A percentile compares a stretch with the other conserved stretches of the same genome.
phyloP scores from a whole-genome alignment of 2,329 filamentous ascomycete genomes.

The Fusarium sambucinum region DNA sequence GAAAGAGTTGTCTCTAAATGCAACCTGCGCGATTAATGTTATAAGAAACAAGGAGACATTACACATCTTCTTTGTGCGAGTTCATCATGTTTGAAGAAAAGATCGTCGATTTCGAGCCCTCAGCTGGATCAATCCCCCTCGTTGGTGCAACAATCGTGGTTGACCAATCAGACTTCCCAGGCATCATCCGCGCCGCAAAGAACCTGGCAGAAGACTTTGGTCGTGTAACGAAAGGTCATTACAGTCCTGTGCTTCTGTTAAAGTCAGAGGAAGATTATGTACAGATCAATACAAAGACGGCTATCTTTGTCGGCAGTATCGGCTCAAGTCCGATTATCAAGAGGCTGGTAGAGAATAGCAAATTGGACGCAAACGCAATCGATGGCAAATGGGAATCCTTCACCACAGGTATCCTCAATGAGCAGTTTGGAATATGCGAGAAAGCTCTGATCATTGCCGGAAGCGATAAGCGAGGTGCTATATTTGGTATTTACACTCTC shows the following conservation, averaged over 20 bases:
- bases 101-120: conserved; percentile 14
- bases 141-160: conserved; percentile 25
- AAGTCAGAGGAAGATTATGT: neutral
- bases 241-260: neutral
- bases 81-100: conserved; percentile 30
- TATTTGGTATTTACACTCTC: conserved; percentile 29
- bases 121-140: conserved; percentile 5
- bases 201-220: conserved; percentile 32
- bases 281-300: neutral
- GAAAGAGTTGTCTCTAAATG: neutral
- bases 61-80: fast-evolving
- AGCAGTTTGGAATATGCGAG: neutral
- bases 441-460: conserved; percentile 15
- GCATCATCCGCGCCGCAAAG: conserved; percentile 24
- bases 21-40: neutral
- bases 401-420: neutral
- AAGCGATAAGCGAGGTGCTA: conserved; percentile 29
- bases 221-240: conserved; percentile 8
- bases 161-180: conserved; percentile 23
- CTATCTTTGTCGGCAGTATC: conserved; percentile 15
- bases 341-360: neutral
- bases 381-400: conserved; percentile 34
- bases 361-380: neutral
- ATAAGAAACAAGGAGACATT: neutral
- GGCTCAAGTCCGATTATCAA: conserved; percentile 10